Base-by-base conservation (phyloP, 148 eudicot species). In the Nepenthes gracilis region DNA sequence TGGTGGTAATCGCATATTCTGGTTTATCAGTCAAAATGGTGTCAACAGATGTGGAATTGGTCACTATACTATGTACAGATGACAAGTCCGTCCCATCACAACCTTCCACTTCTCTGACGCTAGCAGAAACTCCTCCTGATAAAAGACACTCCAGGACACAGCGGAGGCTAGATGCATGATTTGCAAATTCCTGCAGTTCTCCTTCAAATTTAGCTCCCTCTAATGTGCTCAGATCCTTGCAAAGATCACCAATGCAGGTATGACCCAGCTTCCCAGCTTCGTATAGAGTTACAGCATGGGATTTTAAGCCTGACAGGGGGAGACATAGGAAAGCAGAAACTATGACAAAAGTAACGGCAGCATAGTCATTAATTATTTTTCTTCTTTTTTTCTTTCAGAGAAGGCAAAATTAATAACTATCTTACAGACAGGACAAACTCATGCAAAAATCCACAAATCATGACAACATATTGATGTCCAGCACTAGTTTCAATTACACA, bases 191-290 rank as follows among this genome's bases (percentile, higher is more conserved):
- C 79, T 93, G 98, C 63, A 93, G 74, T 65, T 93, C 98, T 58
- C 98, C 98, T 76, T 93, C 98, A 69, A 93, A 93, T 60, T 79
- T 93, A 56, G 96, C 71, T 66, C 96, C 96, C 77, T 93, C 96
- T 57, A 93, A 80, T 66, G 96, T 86, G 58, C 87, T 69, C 64
- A 93, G 82, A 74, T 93, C 98, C 69, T 77, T 84, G 81, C 98
- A 93, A 69, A 93, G 96, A 76, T 93, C 95, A 61, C 83, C 72
- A 79, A 93, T 93, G 79, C 95, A 80, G 55, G 94, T 72, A 76
- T 88, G 88, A 63, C 90, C 96, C 62, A 93, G 81, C 78, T 93
- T 93, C 38, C 96, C 98, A 8, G 98, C 98, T 83, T 93, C 98
- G 59, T 93, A 93, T 62, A 93, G 69, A 49, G 96, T 93, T 15